Evolutionary conservation across 768 basidiomycete genomes (phyloP).

Genomic region (Mycena filopes): DNA sequence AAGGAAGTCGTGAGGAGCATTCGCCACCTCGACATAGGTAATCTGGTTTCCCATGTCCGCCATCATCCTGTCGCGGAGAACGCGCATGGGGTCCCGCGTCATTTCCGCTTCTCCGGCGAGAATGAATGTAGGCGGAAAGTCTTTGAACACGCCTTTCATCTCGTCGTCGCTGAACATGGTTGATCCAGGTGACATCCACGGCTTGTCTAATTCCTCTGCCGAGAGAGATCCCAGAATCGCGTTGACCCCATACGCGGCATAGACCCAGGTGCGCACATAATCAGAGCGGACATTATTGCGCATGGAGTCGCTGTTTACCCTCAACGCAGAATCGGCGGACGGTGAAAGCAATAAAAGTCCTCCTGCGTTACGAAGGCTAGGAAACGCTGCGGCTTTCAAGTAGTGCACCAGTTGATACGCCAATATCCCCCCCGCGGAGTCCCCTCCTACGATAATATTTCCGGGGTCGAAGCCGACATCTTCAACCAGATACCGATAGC

Average conservation of each 20-base stretch:
- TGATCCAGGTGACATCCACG: slow-evolving; percentile 29
- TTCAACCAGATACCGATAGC: slow-evolving; percentile 61
- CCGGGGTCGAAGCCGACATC: slow-evolving; percentile 50
- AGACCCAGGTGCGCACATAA: slow-evolving; percentile 9
- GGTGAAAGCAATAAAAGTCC: slow-evolving; percentile 50
- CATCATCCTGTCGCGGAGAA: slow-evolving; percentile 41
- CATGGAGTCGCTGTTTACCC: slow-evolving; percentile 18
- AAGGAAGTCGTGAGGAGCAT: slow-evolving; percentile 43
- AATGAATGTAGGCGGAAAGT: slow-evolving; percentile 51
- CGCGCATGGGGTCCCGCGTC: slow-evolving; percentile 41
- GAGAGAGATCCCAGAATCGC: slow-evolving; percentile 24
- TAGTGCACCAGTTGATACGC: slow-evolving; percentile 52
- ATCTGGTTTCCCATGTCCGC: slow-evolving; percentile 42
- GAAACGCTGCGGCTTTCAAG: slow-evolving; percentile 28
- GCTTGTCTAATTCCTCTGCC: slow-evolving; percentile 14
- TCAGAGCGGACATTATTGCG: slow-evolving; percentile 18
- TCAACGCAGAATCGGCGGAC: slow-evolving; percentile 28
- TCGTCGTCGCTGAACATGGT: slow-evolving; percentile 13
- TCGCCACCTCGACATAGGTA: slow-evolving; percentile 39
- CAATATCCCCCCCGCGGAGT: slow-evolving; percentile 67
- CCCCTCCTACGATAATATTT: slow-evolving; percentile 60
- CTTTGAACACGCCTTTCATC: slow-evolving; percentile 13
- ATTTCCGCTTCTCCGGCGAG: slow-evolving; percentile 46
- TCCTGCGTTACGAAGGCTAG: slow-evolving; percentile 36
- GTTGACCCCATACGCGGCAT: not conserved